Base-by-base conservation (phyloP, 352 stramenopile genomes). In the Phytophthora hibernalis region DNA sequence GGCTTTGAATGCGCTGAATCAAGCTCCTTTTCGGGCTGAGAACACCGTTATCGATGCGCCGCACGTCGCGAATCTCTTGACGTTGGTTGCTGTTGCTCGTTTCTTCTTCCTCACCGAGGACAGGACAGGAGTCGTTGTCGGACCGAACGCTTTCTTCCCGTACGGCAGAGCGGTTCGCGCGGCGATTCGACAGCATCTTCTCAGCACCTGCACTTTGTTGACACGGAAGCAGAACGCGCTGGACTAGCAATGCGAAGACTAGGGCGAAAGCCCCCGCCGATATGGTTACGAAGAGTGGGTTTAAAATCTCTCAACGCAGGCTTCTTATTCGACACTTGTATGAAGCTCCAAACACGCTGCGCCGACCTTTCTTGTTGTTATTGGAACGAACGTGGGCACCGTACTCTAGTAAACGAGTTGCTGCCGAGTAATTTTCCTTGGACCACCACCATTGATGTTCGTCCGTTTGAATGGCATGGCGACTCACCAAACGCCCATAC, bases 261-360 rank as follows among this genome's bases (percentile, higher is more conserved):
- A 37, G 9, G 22, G 15, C 18, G 45, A 35, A 35, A 6, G 16
- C 13, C 8, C 22, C 16, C 7, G 21, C 11, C 28, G 3, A 8
- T 33, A 33, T 33, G 1, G 28, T 2, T 33, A 33, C 0, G 28
- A 1, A 33, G 28, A 33, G 42, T 26, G 37, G 11, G 54, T 45
- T 52, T 20, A 31, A 10, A n/a, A n/a, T 21, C 2, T 15, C 24
- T 44, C 3, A n/a, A 53, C 9, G 42, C 57, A 21, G 70, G 37
- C 53, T 62, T 77, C 69, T 77, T 77, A 74, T 70, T 77, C 28
- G 20, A 22, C n/a, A n/a, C n/a, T n/a, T n/a, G n/a, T 16, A 21
- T 9, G 18, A 42, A 58, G 21, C 1, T 28, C 22, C 22, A 16
- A 48, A 48, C 42, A 11, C 22, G 16, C 38, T 16, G n/a, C n/a